Percentiles rank a stretch among this genome's conserved stretches.
Evolutionary conservation across 192 early-diverging fungal genomes (phyloP).

Genomic region (Coemansia sp.): DNA sequence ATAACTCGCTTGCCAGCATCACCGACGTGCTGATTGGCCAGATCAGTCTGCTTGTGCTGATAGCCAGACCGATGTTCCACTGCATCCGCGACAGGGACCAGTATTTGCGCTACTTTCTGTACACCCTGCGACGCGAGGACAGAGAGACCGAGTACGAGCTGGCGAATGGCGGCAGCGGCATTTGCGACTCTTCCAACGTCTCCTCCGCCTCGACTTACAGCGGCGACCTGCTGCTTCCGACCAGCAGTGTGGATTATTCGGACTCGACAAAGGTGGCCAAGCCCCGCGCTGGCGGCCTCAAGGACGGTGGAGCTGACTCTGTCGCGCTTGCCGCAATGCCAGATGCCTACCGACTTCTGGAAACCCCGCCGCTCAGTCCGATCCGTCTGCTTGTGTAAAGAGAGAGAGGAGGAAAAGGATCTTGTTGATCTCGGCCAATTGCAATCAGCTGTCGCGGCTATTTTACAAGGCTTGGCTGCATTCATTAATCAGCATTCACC

Average conservation of each 20-base stretch:
- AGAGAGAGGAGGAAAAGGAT: no score
- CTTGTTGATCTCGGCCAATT: no score
- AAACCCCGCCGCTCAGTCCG: background rate
- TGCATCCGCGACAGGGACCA: slow-evolving; percentile 20
- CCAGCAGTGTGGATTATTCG: background rate
- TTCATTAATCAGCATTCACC: no score
- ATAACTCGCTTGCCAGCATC: slow-evolving; percentile 36
- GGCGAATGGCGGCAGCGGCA: slow-evolving; percentile 36
- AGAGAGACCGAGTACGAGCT: slow-evolving; percentile 35
- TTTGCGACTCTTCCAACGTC: slow-evolving; percentile 15
- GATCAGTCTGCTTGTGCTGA: slow-evolving; percentile 22
- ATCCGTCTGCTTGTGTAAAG: background rate
- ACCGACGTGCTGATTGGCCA: slow-evolving; percentile 33
- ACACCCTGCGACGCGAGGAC: slow-evolving; percentile 25
- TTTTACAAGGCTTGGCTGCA: no score
- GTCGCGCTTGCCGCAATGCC: background rate
- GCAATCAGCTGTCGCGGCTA: no score
- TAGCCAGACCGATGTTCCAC: slow-evolving; percentile 27
- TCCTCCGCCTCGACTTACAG: background rate
- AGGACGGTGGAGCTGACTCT: background rate
- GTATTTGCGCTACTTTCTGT: slow-evolving; percentile 31
- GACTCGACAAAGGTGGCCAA: slow-evolving; percentile 25
- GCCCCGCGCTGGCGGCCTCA: background rate
- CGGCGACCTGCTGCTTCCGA: slow-evolving; percentile 4
- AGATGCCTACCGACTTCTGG: background rate